Evolutionary conservation across 495 filamentous ascomycete species (phyloP), one percentile per base, ranked within the genome.

Genomic region (Lichina pygmaea): DNA sequence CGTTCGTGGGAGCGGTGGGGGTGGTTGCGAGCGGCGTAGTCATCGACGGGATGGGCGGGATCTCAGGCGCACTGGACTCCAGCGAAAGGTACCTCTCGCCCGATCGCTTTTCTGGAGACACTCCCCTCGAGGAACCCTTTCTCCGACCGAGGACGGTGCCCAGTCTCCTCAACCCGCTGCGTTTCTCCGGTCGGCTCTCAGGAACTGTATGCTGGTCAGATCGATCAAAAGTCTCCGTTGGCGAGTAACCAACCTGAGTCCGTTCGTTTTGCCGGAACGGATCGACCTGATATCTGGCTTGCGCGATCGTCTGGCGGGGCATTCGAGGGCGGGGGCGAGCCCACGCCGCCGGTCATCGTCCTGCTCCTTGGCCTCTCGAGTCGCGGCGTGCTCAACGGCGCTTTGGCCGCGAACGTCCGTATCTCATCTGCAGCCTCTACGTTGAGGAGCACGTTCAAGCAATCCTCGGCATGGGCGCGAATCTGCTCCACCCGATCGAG

Each of bases 341-440:
- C 47, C 24, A 51, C 50, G 34, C 53, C 54, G 46, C 48, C 50
- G 41, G 61, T 50, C n/a, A 51, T 50, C 50, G 54, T 52, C 65
- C 51, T 66, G 60, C 52, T 70, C 64, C 49, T 50, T 46, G 57
- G 52, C 41, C 57, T 51, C 34, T 55, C 55, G 39, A 17, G 46
- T 34, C 45, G 49, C 45, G 52, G 52, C 45, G 50, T 46, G 37
- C 55, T 52, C 44, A 50, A 46, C 46, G 51, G 47, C 46, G 66
- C 58, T 52, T 64, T 71, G 2, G 73, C 59, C 6, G 74, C 75
- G 58, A 89, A 95, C 30, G 75, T 79, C 56, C 81, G 83, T 46
- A 95, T 92, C 58, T 99, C 91, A 55, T 81, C 78, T 36, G 71
- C 69, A 0, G 84, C 93, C 58, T 81, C 76, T 13, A 95, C 71